Evolutionary conservation across 805 yeast genomes (phyloP).

Genomic region (Metschnikowia peoriensis): DNA sequence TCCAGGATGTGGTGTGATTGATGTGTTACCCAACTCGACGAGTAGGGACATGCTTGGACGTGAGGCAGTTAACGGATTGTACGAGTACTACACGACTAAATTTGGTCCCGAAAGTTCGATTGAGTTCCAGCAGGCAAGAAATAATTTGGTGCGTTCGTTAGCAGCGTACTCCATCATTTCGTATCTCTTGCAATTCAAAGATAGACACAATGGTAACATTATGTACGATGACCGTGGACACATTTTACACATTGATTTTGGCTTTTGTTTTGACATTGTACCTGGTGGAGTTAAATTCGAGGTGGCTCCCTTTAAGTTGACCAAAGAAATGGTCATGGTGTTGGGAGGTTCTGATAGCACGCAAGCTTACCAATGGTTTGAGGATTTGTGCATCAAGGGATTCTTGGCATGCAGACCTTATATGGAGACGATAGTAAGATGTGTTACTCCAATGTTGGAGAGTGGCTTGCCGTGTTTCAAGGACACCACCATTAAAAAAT

Average conservation of each 20-base stretch:
- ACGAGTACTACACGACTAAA: slow-evolving; percentile 86
- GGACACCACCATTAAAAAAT: slow-evolving; percentile 76
- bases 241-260: slow-evolving; percentile 94
- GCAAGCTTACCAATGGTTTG: slow-evolving; percentile 90
- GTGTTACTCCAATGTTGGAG: slow-evolving; percentile 90
- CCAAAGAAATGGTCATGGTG: slow-evolving; percentile 93
- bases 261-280: slow-evolving; percentile 96
- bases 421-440: slow-evolving; percentile 77
- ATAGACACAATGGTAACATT: slow-evolving; percentile 97
- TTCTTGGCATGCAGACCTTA: slow-evolving; percentile 85
- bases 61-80: slow-evolving; percentile 96
- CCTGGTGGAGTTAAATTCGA: slow-evolving; percentile 99
- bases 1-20: slow-evolving; percentile 99
- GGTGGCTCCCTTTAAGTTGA: slow-evolving; percentile 95
- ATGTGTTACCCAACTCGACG: slow-evolving; percentile 91
- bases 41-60: slow-evolving; percentile 98
- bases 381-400: slow-evolving; percentile 91
- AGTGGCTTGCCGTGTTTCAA: slow-evolving; percentile 97
- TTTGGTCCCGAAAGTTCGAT: slow-evolving; percentile 93
- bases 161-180: slow-evolving; percentile 95
- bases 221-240: slow-evolving; percentile 96
- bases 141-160: slow-evolving; percentile 86
- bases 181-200: slow-evolving; percentile 88
- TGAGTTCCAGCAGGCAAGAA: slow-evolving; percentile 87
- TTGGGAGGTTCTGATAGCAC: slow-evolving; percentile 89